Base-by-base conservation (phyloP, 2,329 filamentous ascomycete genomes). In the Fusarium musae region DNA sequence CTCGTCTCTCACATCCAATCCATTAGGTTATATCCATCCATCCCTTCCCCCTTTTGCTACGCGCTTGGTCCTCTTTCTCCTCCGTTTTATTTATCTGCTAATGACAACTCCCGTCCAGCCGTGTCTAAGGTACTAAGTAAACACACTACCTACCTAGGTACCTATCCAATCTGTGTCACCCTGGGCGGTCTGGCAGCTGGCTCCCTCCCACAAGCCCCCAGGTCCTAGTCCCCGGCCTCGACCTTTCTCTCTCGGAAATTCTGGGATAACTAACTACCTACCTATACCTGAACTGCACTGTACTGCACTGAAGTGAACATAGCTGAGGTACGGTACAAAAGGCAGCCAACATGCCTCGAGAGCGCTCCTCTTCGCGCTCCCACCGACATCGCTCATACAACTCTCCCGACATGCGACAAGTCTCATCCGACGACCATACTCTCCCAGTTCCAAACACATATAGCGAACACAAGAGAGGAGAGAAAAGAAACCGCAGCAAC, bases 391-490 rank as follows among this genome's bases (percentile, higher is more conserved):
- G 70, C 43, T 67, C 72, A 47, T 59, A 61, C 36, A 63, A 72
- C 53, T 53, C 57, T 30, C 58, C 59, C 53, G 42, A 68, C 37
- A 72, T 66, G 47, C 68, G 64, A 28, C 60, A 59, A 30, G 50
- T 57, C 28, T 66, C 64, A 7, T 67, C 56, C 32, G 61, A 72
- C 54, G 67, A 59, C 49, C 64, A 67, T 40, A 62, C 67, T 42
- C 70, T 81, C 11, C 79, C 79, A 15, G 58, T 73, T 15, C 80
- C 79, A n/a, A 79, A 63, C 42, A 79, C 78, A 13, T 77, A 77
- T 70, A 70, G 36, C 58, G 64, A 77, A 39, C 44, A 50, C 67
- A 60, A 68, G 32, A 68, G 46, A 62, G 59, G 63, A 5, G 57
- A 63, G 11, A 58, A 58, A 26, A 63, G 66, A 26, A 23, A 44